Evolutionary conservation across 225 moss, liverwort and hornwort genomes (phyloP), one percentile per base, ranked within the genome.

Genomic region (Pleurozium schreberi): DNA sequence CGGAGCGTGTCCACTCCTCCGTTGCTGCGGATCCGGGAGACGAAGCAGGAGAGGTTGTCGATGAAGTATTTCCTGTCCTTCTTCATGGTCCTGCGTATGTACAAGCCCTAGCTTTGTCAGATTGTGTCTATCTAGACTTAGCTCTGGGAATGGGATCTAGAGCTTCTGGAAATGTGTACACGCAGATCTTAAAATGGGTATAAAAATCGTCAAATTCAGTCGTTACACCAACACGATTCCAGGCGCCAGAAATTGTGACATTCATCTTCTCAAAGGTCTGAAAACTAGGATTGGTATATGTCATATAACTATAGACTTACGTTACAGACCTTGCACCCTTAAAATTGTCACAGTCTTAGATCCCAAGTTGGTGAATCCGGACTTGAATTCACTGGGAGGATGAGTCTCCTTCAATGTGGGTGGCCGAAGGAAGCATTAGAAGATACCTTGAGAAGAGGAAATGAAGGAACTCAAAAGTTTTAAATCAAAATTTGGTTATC

Each of bases 1-100:
- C 94, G 94, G 58, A 94, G 75, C 81, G 86, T 90, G 88, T 94
- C 94, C 71, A 89, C 90, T 9, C 89, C 93, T 23, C 94, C 94
- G 79, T 80, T 86, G 86, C 87, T 93, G 42, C 90, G 89, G 13
- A 91, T 70, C 14, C 94, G 91, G 40, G 89, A 88, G 28, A 93
- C 94, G 55, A 89, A 89, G 52, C 94, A 93, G 17, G 91, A 85
- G n/a, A 94, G 88, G 84, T 89, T 94, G 33, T 94, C 94, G 36
- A 93, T 65, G 81, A 93, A 94, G 88, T 91, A 88, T 53, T 93
- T 93, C 40, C 84, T 75, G 88, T 94, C 93, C 64, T 94, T 94
- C 89, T 92, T 94, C 94, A 93, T 94, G 81, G 81, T 86, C 89
- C 94, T 94, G 89, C n/a, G 19, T 14, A 52, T 36, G 68, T 43